Evolutionary conservation across 1,284 basidiomycete genomes (phyloP), one percentile per base, ranked within the genome.

Genomic region (Ceratobasidium theobromae): DNA sequence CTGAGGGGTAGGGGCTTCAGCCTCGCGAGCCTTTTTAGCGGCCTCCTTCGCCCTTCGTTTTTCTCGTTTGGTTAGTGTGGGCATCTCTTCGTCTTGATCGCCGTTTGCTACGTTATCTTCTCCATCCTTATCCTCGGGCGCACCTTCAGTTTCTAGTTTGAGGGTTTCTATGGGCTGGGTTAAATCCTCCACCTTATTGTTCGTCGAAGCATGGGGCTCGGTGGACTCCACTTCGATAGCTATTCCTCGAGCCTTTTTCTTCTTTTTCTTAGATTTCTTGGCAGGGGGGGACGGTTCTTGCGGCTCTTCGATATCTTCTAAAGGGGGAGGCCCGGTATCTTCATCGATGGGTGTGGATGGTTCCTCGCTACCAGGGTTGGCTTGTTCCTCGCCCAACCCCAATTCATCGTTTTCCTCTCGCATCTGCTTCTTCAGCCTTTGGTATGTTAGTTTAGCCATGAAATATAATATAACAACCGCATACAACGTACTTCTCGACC

Each of bases 41-140:
- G 86, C 87, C 74, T 95, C 90, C 55, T 85, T 81, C 4, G 88
- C 86, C 62, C 87, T 82, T 51, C 94, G 79, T 75, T 88, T 93
- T 32, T 95, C 93, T 58, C 84, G 84, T 76, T 96, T 97, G 12
- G 32, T 52, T 3, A 48, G 54, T 14, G 46, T 67, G 27, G 28
- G 28, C 25, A 41, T 43, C 25, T 67, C 68, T 18, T 25, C 68
- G 41, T 68, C 62, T 35, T 54, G 70, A 41, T 67, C 30, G 21
- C 64, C 69, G 52, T 57, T 40, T 32, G 65, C 54, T 38, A 8
- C 35, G 18, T n/a, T n/a, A 18, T 43, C 23, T 66, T 67, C 49
- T 46, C 68, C 32, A 48, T 38, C 40, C n/a, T 73, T 69, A 51
- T 66, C 66, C 8, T 57, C 62, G 4, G 21, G 40, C 12, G 23